These are phyloP conservation scores for Stephania japonica DNA, from an alignment of 164 flowering plant genomes.

Conservation along the genomic window DNA sequence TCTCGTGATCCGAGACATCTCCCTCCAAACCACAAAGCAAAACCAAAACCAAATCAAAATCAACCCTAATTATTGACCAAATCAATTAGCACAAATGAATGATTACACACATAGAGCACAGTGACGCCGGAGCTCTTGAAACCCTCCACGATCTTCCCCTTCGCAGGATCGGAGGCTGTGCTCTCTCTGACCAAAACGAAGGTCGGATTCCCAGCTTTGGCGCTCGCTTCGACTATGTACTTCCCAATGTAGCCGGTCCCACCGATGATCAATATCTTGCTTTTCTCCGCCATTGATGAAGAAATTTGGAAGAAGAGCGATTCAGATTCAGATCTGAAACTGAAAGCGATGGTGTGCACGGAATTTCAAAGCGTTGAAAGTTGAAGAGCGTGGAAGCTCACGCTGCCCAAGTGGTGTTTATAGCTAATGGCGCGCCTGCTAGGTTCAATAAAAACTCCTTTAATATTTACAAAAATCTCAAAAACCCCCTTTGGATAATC, in stretches of 20 bases:
- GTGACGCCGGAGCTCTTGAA: slow-evolving; percentile 48
- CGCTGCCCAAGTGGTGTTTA: too few relatives aligned
- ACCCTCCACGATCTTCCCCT: slow-evolving; percentile 32
- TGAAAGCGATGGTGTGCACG: too few relatives aligned
- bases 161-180: slow-evolving; percentile 37
- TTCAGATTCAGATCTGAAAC: too few relatives aligned
- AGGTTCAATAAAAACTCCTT: too few relatives aligned
- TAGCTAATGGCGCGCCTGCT: too few relatives aligned
- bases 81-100: too few relatives aligned
- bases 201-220: slow-evolving; percentile 46
- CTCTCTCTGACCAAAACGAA: slow-evolving; percentile 40
- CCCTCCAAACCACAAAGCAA: slow-evolving; percentile 32
- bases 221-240: slow-evolving; percentile 52
- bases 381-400: too few relatives aligned
- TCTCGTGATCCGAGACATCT: slow-evolving; percentile 52
- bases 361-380: too few relatives aligned
- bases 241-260: slow-evolving; percentile 65
- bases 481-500: too few relatives aligned
- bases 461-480: too few relatives aligned
- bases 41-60: not conserved
- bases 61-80: too few relatives aligned
- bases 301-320: too few relatives aligned
- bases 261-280: slow-evolving; percentile 61
- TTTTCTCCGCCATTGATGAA: slow-evolving; percentile 14
- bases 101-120: slow-evolving; percentile 23